Evolutionary conservation across 257 asterid species (phyloP), one percentile per base, ranked within the genome.

Genomic region (Salvia hispanica): DNA sequence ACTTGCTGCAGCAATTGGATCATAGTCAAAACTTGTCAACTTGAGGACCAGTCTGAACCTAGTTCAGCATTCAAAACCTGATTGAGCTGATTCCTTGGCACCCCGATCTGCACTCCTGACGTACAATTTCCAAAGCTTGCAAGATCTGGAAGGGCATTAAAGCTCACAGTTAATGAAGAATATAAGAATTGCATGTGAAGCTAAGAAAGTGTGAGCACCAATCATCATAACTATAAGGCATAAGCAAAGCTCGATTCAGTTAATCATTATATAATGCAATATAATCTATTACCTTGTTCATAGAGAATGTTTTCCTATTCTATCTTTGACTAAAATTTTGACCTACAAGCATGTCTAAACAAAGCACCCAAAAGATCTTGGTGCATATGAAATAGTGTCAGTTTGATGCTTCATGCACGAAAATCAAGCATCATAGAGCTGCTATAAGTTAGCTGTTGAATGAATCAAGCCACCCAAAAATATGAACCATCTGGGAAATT

Each of bases 71-170:
- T 74, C 89, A 93, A 80, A 74, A 85, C 98, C 84, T 86, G 93
- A 81, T 87, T 78, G 64, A 92, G 95, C 81, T 89, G 98, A 62
- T 81, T 90, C 81, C 79, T 83, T 14, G 98, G 98, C 98, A 93
- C 90, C 90, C 78, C 89, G 81, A 75, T 93, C 98, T 45, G 98
- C 98, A 71, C 98, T n/a, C 98, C 79, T 92, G 98, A 67, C 98
- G 96, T 65, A 92, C 98, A 72, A 90, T 81, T 58, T 90, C 96
- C 80, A 93, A 80, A 81, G 98, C 97, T 78, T 95, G 89, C 84
- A 93, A 80, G 79, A 93, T 88, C 97, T 92, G 82, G 81, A 79
- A 76, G 58, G 58, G 69, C 46, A 71, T n/a, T 48, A 37, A 71
- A 67, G 54, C 58, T 70, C 71, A 62, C 46, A 53, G 73, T 59